Conservation (phyloP, 768 basidiomycete species). For the Saitozyma podzolica region DNA sequence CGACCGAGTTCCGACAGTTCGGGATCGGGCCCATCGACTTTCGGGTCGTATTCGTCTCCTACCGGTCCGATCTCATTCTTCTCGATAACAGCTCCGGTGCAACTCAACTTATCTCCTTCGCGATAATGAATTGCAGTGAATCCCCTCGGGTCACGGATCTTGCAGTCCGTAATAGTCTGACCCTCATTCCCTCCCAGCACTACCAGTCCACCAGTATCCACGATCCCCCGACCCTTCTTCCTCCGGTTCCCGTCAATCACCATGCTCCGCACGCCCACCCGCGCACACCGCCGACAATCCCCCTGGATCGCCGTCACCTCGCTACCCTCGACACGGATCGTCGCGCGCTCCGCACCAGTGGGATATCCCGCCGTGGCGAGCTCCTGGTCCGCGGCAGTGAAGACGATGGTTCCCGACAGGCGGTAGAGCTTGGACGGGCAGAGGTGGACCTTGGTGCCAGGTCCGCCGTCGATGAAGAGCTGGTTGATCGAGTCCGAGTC, state of each 20-base stretch:
- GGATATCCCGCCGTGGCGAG: conserved; percentile 56
- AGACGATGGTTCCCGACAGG: conserved; percentile 50
- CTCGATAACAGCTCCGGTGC: conserved; percentile 47
- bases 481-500: conserved; percentile 50
- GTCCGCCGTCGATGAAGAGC: conserved; percentile 51
- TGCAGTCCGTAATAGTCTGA: conserved; percentile 42
- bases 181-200: conserved; percentile 52
- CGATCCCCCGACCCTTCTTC: conserved; percentile 44
- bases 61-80: conserved; percentile 53
- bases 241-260: conserved; percentile 51
- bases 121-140: conserved; percentile 53
- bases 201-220: conserved; percentile 32
- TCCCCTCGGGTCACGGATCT: conserved; percentile 49
- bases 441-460: conserved; percentile 52
- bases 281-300: conserved; percentile 52
- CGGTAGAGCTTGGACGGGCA: conserved; percentile 45
- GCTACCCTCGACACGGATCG: conserved; percentile 45
- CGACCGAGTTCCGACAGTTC: conserved; percentile 49
- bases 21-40: conserved; percentile 51
- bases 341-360: conserved; percentile 50
- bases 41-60: conserved; percentile 52
- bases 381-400: conserved; percentile 53
- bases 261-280: conserved; percentile 44
- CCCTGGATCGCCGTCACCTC: conserved; percentile 50
- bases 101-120: conserved; percentile 51